Conservation (phyloP, 306 rosid genomes). For the Lithocarpus polystachyus region DNA sequence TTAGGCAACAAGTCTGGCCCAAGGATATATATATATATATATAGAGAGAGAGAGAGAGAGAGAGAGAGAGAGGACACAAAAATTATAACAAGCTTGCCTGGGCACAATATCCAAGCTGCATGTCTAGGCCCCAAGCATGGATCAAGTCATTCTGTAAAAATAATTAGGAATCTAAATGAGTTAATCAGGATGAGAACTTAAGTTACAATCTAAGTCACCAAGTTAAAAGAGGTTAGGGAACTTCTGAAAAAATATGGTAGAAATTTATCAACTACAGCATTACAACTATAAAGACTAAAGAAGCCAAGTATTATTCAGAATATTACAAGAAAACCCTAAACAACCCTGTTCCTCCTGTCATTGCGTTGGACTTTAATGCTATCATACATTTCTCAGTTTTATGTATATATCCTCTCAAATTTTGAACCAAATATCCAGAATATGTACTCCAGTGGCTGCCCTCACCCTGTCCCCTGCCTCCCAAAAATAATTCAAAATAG, state of each 20-base stretch:
- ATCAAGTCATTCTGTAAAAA: slow-evolving; percentile 76
- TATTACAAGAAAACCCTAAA: neutral
- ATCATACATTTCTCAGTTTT: neutral
- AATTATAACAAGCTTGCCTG: slow-evolving; percentile 56
- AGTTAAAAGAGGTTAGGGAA: neutral
- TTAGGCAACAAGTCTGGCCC: neutral
- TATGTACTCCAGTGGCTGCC: neutral
- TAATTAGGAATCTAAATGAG: neutral
- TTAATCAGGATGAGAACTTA: neutral
- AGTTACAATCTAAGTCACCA: neutral
- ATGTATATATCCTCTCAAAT: neutral
- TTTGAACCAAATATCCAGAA: neutral
- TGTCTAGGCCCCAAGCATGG: slow-evolving; percentile 97
- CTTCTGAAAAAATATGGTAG: neutral
- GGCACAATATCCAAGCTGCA: slow-evolving; percentile 90
- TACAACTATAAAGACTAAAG: neutral
- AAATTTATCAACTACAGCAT: neutral
- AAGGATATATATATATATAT: neutral
- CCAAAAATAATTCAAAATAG: neutral
- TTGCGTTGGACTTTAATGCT: neutral
- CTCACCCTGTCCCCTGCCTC: neutral
- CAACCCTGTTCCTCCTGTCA: neutral
- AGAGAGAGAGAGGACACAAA: neutral
- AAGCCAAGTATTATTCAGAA: neutral
- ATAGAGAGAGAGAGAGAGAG: neutral